Conservation (phyloP, 140 eudicot species). For the Bidens hawaiensis region DNA sequence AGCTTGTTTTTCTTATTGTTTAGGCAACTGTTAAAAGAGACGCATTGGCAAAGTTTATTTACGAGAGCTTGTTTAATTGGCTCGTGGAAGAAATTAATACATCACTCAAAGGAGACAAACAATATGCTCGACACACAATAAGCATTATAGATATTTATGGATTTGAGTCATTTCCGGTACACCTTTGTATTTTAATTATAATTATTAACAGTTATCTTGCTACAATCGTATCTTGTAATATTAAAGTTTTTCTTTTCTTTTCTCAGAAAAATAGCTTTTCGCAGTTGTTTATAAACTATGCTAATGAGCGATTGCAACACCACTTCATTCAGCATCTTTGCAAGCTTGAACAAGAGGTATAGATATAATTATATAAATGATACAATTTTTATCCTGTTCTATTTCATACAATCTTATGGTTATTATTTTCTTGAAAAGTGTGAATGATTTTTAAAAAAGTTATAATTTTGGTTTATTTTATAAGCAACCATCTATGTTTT, state of each 20-base stretch:
- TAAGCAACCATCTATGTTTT: background rate
- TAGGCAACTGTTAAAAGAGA: constrained; percentile 89
- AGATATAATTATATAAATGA: background rate
- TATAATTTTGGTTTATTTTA: no score
- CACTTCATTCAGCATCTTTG: constrained; percentile 82
- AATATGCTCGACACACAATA: constrained; percentile 57
- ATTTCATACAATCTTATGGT: background rate
- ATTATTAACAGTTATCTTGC: background rate
- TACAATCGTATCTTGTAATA: constrained; percentile 6
- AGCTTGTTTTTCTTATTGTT: constrained; percentile 7
- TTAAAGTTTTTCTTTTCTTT: constrained; percentile 18
- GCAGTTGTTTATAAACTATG: constrained; percentile 87
- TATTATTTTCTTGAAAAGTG: background rate
- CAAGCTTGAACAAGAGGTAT: constrained; percentile 93
- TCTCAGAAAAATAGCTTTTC: constrained; percentile 91
- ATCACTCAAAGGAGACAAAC: constrained; percentile 55
- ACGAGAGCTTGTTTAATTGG: constrained; percentile 85
- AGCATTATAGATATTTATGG: constrained; percentile 83
- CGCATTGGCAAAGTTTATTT: constrained; percentile 70
- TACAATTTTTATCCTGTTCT: background rate
- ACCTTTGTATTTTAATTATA: background rate
- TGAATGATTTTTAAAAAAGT: background rate
- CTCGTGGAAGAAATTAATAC: constrained; percentile 68
- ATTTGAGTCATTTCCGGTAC: constrained; percentile 89
- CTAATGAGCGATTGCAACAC: constrained; percentile 89